These are phyloP conservation scores for Carex kokanica DNA, from an alignment of 176 grass and related monocot species.

Conservation along the genomic window DNA sequence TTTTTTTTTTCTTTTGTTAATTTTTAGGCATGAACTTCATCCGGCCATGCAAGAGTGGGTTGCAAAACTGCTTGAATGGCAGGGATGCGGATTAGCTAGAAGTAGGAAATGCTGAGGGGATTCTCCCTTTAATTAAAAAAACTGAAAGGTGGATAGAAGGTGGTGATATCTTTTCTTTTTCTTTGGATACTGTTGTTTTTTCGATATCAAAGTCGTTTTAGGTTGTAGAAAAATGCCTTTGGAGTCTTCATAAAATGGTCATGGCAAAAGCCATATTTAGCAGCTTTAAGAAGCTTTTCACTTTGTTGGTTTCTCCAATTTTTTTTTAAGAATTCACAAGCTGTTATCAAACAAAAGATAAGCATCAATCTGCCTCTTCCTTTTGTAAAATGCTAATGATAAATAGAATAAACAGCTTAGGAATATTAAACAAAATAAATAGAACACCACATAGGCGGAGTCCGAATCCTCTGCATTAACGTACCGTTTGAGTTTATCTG, in stretches of 20 bases:
- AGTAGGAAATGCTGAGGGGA: neutral
- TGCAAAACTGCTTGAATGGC: constrained; percentile 8
- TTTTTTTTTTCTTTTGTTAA: neutral
- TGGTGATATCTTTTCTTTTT: constrained; percentile 13
- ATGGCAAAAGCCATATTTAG: constrained; percentile 11
- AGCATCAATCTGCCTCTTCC: neutral
- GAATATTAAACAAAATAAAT: neutral
- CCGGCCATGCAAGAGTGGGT: neutral
- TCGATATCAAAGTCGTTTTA: neutral
- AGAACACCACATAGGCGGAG: neutral
- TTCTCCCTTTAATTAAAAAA: constrained; percentile 11
- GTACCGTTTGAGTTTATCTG: no score
- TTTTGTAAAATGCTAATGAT: neutral
- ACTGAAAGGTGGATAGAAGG: constrained; percentile 16
- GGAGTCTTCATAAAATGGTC: constrained; percentile 9
- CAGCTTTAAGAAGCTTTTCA: constrained; percentile 14
- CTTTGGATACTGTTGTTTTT: constrained; percentile 15
- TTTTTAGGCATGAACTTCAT: constrained; percentile 5
- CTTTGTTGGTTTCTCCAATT: neutral
- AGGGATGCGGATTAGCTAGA: constrained; percentile 8
- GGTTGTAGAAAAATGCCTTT: neutral
- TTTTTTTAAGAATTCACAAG: neutral
- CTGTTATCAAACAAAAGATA: neutral
- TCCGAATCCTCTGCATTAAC: no score
- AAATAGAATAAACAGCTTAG: neutral